phyloP scores from a whole-genome alignment of 495 filamentous ascomycete species.

The Annulohypoxylon moriforme region DNA sequence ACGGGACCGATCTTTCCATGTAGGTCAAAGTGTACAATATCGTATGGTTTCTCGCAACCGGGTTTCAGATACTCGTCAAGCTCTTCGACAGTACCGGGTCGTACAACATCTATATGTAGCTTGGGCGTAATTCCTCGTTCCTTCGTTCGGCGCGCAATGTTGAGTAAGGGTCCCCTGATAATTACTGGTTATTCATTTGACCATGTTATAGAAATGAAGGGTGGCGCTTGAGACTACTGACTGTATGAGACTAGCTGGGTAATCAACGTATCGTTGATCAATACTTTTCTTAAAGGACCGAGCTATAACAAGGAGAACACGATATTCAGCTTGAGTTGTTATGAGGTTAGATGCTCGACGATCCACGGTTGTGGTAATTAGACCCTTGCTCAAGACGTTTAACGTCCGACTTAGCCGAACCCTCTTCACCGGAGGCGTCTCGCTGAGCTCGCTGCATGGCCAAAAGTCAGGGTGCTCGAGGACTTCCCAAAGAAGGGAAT shows the following conservation, averaged over 20 bases:
- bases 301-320: conserved; percentile 9
- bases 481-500: conserved; percentile 9
- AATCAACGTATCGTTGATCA: conserved; percentile 10
- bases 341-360: not conserved
- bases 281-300: conserved; percentile 4
- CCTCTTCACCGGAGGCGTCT: not conserved
- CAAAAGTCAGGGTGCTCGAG: conserved; percentile 4
- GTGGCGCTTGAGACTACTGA: not conserved
- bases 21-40: conserved; percentile 5
- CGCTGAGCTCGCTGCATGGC: not conserved
- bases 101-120: conserved; percentile 14
- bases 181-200: not conserved
- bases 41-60: not conserved
- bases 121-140: conserved; percentile 1
- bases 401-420: conserved; percentile 9
- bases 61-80: conserved; percentile 11
- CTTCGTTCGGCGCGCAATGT: conserved; percentile 4
- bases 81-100: conserved; percentile 4
- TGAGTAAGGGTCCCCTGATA: conserved; percentile 5
- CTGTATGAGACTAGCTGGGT: conserved; percentile 13
- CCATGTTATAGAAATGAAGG: not conserved
- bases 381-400: not conserved
- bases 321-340: not conserved
- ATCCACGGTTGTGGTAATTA: not conserved
- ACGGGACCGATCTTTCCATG: conserved; percentile 8